These are phyloP conservation scores for Petunia axillaris DNA, from an alignment of 257 asterid genomes.

Conservation along the genomic window DNA sequence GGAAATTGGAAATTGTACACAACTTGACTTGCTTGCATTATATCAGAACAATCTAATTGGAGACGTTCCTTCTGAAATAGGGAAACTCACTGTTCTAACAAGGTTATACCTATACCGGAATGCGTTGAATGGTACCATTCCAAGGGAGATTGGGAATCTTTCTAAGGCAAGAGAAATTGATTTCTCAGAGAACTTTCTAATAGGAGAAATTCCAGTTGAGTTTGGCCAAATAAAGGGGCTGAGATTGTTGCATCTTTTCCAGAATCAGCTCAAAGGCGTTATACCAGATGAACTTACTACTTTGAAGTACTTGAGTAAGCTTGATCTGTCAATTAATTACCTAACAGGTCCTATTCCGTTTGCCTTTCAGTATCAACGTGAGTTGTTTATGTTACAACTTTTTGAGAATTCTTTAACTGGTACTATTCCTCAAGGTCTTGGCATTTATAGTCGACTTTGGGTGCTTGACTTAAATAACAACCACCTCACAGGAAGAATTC, in stretches of 20 bases:
- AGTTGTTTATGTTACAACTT: conserved; percentile 69
- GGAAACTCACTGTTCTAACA: conserved; percentile 47
- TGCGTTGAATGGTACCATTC: conserved; percentile 77
- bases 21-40: conserved; percentile 64
- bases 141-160: conserved; percentile 81
- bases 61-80: conserved; percentile 73
- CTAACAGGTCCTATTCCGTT: conserved; percentile 84
- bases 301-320: conserved; percentile 63
- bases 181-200: conserved; percentile 77
- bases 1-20: conserved; percentile 75
- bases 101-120: conserved; percentile 71
- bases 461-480: conserved; percentile 83
- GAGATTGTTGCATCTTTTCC: conserved; percentile 62
- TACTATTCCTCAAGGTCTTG: conserved; percentile 72
- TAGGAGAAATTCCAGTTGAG: conserved; percentile 76
- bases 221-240: conserved; percentile 54
- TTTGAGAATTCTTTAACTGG: conserved; percentile 72
- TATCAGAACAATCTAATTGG: conserved; percentile 77
- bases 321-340: conserved; percentile 77
- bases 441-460: conserved; percentile 71
- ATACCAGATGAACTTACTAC: conserved; percentile 73
- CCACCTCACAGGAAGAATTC: conserved; percentile 68
- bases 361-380: conserved; percentile 69
- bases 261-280: conserved; percentile 70
- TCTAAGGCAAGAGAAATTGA: conserved; percentile 61